Percentiles rank a stretch among this genome's conserved stretches.
These are phyloP conservation scores for Ophiostoma fasciatum DNA, from an alignment of 2,329 filamentous ascomycete genomes.

Conservation along the genomic window DNA sequence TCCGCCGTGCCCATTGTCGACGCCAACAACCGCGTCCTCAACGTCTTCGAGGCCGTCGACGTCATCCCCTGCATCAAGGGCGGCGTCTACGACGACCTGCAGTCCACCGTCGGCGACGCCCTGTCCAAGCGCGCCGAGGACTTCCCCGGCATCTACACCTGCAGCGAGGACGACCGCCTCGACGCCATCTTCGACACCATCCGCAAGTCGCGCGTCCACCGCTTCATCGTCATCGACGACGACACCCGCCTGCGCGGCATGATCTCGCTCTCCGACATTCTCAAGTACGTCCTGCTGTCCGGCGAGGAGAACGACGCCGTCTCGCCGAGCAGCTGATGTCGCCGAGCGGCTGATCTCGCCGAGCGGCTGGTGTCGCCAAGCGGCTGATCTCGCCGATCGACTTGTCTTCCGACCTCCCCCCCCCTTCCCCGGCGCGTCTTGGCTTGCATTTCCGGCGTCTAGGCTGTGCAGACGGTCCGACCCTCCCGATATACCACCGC, in stretches of 20 bases:
- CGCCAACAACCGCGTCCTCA: slow-evolving; percentile 60
- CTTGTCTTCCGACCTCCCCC: too few relatives aligned
- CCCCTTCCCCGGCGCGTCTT: too few relatives aligned
- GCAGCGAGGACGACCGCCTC: slow-evolving; percentile 76
- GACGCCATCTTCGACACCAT: slow-evolving; percentile 96
- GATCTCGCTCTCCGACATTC: slow-evolving; percentile 86
- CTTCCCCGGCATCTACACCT: slow-evolving; percentile 94
- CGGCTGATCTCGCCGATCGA: too few relatives aligned
- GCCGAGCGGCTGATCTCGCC: too few relatives aligned
- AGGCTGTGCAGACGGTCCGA: too few relatives aligned
- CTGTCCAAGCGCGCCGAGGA: slow-evolving; percentile 77
- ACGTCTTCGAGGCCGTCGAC: slow-evolving; percentile 91
- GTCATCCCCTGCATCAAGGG: slow-evolving; percentile 94
- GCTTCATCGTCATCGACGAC: slow-evolving; percentile 86
- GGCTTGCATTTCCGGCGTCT: too few relatives aligned
- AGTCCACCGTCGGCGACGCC: slow-evolving; percentile 75
- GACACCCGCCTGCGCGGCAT: slow-evolving; percentile 74
- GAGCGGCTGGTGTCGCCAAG: too few relatives aligned
- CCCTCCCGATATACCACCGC: too few relatives aligned
- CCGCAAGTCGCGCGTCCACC: slow-evolving; percentile 84
- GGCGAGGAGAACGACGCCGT: slow-evolving; percentile 45
- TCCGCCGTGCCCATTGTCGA: slow-evolving; percentile 91
- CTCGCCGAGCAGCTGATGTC: too few relatives aligned
- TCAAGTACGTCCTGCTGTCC: slow-evolving; percentile 81
- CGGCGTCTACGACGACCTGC: slow-evolving; percentile 80